Evolutionary conservation across 768 basidiomycete genomes (phyloP).

Genomic region (Candolleomyces eurysporus): DNA sequence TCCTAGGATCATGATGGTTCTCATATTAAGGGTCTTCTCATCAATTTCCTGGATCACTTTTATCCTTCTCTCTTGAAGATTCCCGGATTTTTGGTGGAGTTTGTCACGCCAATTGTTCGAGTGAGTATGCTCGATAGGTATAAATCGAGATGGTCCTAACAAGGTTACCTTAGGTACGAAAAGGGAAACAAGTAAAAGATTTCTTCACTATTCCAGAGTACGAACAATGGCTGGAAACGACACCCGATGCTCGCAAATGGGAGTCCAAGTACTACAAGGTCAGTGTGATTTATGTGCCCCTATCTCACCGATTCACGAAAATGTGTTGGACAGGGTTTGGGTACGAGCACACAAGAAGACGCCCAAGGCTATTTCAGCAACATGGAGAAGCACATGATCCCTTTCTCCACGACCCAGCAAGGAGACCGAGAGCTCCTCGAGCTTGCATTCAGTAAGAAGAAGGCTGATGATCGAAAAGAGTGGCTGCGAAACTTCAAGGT

Average conservation of each 20-base stretch:
- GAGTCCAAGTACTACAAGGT: conserved; percentile 97
- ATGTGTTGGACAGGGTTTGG: conserved; percentile 70
- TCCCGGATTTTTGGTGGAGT: conserved; percentile 93
- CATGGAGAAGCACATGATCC: conserved; percentile 93
- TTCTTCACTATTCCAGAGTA: conserved; percentile 99
- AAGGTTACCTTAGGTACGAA: conserved; percentile 52
- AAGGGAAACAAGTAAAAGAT: conserved; percentile 73
- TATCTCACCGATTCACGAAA: neutral
- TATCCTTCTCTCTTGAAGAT: conserved; percentile 91
- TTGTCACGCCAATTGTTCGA: conserved; percentile 97
- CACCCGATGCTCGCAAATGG: conserved; percentile 80
- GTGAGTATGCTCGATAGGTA: conserved; percentile 40
- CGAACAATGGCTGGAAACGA: conserved; percentile 84
- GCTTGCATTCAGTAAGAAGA: conserved; percentile 99
- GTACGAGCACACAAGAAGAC: conserved; percentile 87
- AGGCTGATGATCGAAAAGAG: conserved; percentile 96
- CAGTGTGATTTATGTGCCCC: conserved; percentile 13
- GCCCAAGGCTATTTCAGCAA: conserved; percentile 91
- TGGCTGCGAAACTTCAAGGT: conserved; percentile 95
- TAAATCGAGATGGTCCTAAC: neutral
- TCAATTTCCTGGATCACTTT: conserved; percentile 97
- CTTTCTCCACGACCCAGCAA: conserved; percentile 76
- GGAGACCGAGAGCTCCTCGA: conserved; percentile 91
- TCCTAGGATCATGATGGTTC: conserved; percentile 96
- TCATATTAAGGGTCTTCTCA: conserved; percentile 99